These are phyloP conservation scores for Batrachochytrium dendrobatidis DNA, from an alignment of 371 early-diverging fungal genomes.

Conservation along the genomic window DNA sequence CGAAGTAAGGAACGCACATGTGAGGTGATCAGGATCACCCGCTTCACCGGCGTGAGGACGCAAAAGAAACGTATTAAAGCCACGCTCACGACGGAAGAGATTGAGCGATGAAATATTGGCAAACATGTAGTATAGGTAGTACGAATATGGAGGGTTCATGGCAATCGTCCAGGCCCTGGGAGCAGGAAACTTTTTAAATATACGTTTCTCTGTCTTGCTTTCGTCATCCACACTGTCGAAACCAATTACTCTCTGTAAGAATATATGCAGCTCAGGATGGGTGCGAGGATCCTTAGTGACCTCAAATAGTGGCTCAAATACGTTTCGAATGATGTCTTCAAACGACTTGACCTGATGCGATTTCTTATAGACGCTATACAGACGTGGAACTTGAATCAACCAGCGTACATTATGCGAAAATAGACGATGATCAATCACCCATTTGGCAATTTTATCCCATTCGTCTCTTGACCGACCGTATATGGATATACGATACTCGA, in stretches of 20 bases:
- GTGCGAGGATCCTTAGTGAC: conserved; percentile 76
- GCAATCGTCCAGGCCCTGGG: conserved; percentile 73
- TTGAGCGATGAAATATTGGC: conserved; percentile 86
- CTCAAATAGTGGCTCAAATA: conserved; percentile 93
- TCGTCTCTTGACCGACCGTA: conserved; percentile 80
- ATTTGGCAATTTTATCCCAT: conserved; percentile 94
- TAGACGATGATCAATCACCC: conserved; percentile 90
- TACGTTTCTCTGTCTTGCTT: conserved; percentile 79
- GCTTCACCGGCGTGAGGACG: conserved; percentile 98
- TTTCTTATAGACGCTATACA: conserved; percentile 86
- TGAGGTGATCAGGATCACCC: conserved; percentile 95
- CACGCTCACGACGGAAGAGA: conserved; percentile 68
- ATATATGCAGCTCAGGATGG: conserved; percentile 87
- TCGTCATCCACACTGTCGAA: conserved; percentile 99
- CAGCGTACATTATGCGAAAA: conserved; percentile 91
- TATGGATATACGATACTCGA: conserved; percentile 88
- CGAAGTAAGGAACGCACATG: conserved; percentile 86
- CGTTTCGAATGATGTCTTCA: conserved; percentile 70
- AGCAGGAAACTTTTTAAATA: conserved; percentile 76
- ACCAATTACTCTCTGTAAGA: conserved; percentile 91
- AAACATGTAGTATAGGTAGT: conserved; percentile 94
- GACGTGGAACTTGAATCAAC: conserved; percentile 94
- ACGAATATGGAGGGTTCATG: conserved; percentile 94
- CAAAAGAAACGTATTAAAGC: conserved; percentile 87
- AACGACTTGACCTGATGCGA: conserved; percentile 63